Evolutionary conservation across 768 basidiomycete genomes (phyloP).

Genomic region (Suillus luteus): DNA sequence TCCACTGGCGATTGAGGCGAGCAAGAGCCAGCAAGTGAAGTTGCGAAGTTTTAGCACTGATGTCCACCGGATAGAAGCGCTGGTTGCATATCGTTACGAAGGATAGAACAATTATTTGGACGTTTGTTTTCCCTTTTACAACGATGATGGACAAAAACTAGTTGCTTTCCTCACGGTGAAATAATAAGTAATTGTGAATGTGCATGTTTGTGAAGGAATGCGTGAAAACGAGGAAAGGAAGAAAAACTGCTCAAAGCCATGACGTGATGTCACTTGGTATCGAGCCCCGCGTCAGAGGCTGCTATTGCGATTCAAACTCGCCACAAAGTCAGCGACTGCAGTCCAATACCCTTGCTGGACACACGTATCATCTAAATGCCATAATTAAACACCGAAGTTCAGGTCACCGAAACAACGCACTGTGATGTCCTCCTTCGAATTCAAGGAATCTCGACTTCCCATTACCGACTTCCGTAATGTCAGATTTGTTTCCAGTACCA

Average conservation of each 20-base stretch:
- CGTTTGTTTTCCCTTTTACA: slow-evolving; percentile 6
- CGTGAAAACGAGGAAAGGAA: slow-evolving; percentile 4
- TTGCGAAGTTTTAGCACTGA: slow-evolving; percentile 96
- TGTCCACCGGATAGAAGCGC: slow-evolving; percentile 95
- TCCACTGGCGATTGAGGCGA: slow-evolving; percentile 87
- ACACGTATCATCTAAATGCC: slow-evolving; percentile 52
- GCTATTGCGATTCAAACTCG: slow-evolving; percentile 16
- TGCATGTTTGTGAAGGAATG: slow-evolving; percentile 8
- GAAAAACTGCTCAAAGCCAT: background rate
- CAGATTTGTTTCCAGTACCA: slow-evolving; percentile 32
- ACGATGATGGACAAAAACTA: slow-evolving; percentile 4
- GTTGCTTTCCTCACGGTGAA: slow-evolving; percentile 3
- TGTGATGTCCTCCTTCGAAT: slow-evolving; percentile 56
- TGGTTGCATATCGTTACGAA: slow-evolving; percentile 96
- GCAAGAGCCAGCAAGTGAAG: slow-evolving; percentile 92
- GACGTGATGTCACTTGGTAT: background rate
- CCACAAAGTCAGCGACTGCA: slow-evolving; percentile 51
- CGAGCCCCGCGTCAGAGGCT: background rate
- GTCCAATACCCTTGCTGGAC: slow-evolving; percentile 57
- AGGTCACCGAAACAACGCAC: slow-evolving; percentile 35
- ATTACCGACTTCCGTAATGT: slow-evolving; percentile 46
- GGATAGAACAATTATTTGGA: slow-evolving; percentile 43
- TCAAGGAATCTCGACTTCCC: slow-evolving; percentile 59
- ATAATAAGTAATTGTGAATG: slow-evolving; percentile 3
- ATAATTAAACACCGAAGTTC: background rate